Conservation (phyloP, 371 early-diverging fungal species). For the Funneliformis caledonium region DNA sequence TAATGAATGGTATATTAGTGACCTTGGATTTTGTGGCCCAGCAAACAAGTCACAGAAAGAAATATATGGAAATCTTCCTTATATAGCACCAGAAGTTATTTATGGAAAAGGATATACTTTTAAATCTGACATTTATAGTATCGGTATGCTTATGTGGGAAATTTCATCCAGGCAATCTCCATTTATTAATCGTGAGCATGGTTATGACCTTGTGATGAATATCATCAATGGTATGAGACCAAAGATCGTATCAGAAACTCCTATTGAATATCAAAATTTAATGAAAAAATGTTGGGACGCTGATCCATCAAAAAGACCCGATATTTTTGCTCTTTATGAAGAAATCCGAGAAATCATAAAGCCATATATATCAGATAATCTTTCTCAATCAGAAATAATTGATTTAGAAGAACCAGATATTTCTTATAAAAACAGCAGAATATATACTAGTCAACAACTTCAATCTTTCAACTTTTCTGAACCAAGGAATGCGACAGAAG, state of each 20-base stretch:
- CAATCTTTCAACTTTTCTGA: too few relatives aligned
- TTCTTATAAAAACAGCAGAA: too few relatives aligned
- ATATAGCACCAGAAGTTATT: constrained; percentile 28
- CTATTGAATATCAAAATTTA: neutral
- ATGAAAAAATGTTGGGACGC: constrained; percentile 27
- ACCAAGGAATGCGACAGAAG: too few relatives aligned
- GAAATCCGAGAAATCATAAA: neutral
- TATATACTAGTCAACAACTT: too few relatives aligned
- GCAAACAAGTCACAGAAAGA: neutral
- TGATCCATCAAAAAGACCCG: constrained; percentile 14
- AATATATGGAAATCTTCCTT: constrained; percentile 17
- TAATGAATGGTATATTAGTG: neutral
- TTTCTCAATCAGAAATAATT: too few relatives aligned
- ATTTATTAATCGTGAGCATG: neutral
- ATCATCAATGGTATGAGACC: neutral
- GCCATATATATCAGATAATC: too few relatives aligned
- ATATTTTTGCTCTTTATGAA: neutral
- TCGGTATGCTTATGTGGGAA: constrained; percentile 26
- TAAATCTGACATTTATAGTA: constrained; percentile 26
- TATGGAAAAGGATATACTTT: neutral
- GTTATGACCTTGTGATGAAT: neutral
- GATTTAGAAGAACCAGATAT: too few relatives aligned
- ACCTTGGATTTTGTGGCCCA: constrained; percentile 28
- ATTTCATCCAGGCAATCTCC: neutral
- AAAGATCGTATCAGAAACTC: neutral